Percentiles rank a stretch among this genome's conserved stretches.
Conservation (phyloP, 148 eudicot genomes). For the Selenicereus undatus region DNA sequence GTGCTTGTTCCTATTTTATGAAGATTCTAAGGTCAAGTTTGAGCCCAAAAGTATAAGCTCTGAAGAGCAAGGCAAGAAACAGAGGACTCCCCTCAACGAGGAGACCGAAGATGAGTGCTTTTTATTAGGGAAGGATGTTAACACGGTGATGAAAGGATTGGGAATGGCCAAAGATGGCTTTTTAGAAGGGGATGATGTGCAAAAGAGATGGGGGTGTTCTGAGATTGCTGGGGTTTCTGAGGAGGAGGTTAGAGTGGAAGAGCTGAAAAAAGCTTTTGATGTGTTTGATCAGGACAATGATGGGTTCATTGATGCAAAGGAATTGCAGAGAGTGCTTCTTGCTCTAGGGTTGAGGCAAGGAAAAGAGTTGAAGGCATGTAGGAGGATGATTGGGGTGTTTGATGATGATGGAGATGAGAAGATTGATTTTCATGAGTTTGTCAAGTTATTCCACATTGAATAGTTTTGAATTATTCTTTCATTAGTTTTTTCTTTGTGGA, state of each 20-base stretch:
- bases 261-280: constrained; percentile 54
- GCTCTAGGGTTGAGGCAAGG: constrained; percentile 48
- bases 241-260: constrained; percentile 54
- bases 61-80: background rate
- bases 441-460: constrained; percentile 33
- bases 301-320: constrained; percentile 66
- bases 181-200: constrained; percentile 8
- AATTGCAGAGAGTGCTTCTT: constrained; percentile 50
- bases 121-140: constrained; percentile 27
- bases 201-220: constrained; percentile 23
- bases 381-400: constrained; percentile 45
- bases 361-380: constrained; percentile 34
- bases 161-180: constrained; percentile 31
- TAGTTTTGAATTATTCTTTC: background rate
- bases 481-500: background rate
- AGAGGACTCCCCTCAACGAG: background rate
- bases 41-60: background rate
- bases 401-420: constrained; percentile 46
- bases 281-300: constrained; percentile 66
- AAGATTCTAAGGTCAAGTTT: background rate
- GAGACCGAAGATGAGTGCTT: constrained; percentile 10
- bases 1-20: background rate
- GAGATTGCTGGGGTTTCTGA: constrained; percentile 45
- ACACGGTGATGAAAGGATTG: constrained; percentile 40
- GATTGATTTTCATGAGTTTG: constrained; percentile 58